phyloP scores from a whole-genome alignment of 768 basidiomycete genomes.

The Lentinus tigrinus region DNA sequence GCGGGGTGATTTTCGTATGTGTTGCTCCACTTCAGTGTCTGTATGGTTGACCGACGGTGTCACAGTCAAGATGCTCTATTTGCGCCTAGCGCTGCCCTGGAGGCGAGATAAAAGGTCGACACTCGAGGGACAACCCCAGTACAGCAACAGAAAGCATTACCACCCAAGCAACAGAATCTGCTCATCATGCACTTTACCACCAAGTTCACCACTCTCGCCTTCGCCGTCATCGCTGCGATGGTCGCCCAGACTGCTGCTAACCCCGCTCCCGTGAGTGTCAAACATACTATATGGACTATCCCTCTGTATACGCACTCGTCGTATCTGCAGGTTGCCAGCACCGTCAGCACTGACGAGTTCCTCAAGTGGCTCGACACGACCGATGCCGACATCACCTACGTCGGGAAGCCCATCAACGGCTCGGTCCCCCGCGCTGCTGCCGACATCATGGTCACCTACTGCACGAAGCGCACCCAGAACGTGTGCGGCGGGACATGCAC shows the following conservation, averaged over 20 bases:
- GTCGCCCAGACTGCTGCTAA: background rate
- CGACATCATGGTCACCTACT: constrained; percentile 27
- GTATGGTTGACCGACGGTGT: too few species aligned
- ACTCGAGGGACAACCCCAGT: too few species aligned
- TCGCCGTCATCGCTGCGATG: background rate
- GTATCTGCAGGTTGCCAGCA: background rate
- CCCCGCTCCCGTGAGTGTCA: background rate
- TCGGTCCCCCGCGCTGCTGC: constrained; percentile 12
- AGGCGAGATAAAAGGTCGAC: too few species aligned
- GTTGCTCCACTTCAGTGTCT: too few species aligned
- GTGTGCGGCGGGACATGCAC: constrained; percentile 32
- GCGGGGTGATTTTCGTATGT: too few species aligned
- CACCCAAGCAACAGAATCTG: background rate
- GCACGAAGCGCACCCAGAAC: constrained; percentile 17
- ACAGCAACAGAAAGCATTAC: too few species aligned
- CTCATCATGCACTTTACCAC: background rate
- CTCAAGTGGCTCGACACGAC: constrained; percentile 18
- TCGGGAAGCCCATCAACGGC: constrained; percentile 16
- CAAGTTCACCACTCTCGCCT: background rate
- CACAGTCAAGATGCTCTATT: too few species aligned
- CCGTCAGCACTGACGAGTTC: background rate
- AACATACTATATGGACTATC: background rate
- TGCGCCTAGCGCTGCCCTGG: too few species aligned
- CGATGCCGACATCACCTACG: constrained; percentile 16
- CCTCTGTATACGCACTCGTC: too few species aligned